Percentiles rank a stretch among this genome's conserved stretches.
These are phyloP conservation scores for Nannochloropsis granulata DNA, from an alignment of 108 stramenopile genomes.

Conservation along the genomic window DNA sequence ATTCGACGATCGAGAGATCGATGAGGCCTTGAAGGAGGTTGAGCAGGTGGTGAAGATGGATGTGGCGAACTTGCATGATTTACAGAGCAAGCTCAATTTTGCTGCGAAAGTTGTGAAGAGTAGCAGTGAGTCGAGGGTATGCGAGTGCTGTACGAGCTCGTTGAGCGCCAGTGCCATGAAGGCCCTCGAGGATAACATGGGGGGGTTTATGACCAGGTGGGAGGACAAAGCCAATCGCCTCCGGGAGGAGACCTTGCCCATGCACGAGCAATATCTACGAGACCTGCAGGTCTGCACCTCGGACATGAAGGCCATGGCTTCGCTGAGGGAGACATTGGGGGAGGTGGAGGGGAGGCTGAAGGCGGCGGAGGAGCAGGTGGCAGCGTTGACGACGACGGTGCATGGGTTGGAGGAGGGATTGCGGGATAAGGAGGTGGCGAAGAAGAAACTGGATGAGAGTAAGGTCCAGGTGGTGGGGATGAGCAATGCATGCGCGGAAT, in stretches of 20 bases:
- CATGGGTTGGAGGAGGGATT: neutral
- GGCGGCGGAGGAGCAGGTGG: conserved; percentile 6
- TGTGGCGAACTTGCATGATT: neutral
- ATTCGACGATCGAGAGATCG: neutral
- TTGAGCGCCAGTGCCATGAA: neutral
- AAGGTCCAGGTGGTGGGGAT: neutral
- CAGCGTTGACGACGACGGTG: neutral
- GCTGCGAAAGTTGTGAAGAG: neutral
- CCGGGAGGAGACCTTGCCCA: neutral
- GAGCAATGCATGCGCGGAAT: neutral
- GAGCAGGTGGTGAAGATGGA: neutral
- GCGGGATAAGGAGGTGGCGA: conserved; percentile 9
- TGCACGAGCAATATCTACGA: neutral
- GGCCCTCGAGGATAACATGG: neutral
- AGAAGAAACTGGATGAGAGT: neutral
- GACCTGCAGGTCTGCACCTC: neutral
- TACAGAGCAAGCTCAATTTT: neutral
- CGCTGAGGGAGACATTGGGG: neutral
- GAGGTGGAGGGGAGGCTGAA: conserved; percentile 6
- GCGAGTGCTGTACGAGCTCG: neutral
- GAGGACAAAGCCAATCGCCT: neutral
- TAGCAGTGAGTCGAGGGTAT: neutral
- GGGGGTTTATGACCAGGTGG: neutral
- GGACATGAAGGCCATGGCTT: neutral
- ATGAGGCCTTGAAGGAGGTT: neutral